Evolutionary conservation across 306 rosid genomes (phyloP).

Genomic region (Neltuma alba): DNA sequence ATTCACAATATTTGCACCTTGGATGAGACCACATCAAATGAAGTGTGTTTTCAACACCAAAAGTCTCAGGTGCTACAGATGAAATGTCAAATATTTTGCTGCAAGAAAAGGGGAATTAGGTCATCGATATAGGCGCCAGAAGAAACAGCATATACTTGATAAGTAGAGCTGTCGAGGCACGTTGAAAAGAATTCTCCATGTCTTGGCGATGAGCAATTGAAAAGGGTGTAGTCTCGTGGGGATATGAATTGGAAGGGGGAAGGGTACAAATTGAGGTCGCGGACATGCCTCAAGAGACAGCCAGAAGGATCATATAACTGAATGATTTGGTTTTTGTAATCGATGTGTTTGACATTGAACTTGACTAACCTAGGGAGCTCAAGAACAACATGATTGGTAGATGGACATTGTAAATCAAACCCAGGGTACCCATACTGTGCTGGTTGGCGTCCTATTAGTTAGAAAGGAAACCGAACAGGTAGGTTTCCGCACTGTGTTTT

Average conservation of each 20-base stretch:
- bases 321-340: constrained; percentile 42
- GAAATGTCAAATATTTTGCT: constrained; percentile 36
- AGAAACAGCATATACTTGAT: no score
- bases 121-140: no score
- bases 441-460: constrained; percentile 22
- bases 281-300: constrained; percentile 24
- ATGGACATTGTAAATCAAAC: constrained; percentile 49
- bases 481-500: constrained; percentile 31
- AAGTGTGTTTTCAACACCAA: accelerated
- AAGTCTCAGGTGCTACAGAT: background rate
- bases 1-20: constrained; percentile 35
- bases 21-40: constrained; percentile 29
- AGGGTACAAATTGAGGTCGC: constrained; percentile 15
- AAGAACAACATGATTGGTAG: constrained; percentile 14
- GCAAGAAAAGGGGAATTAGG: constrained; percentile 3
- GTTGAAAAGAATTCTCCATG: background rate
- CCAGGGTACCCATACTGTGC: constrained; percentile 33
- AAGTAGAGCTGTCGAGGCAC: constrained; percentile 22
- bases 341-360: constrained; percentile 28
- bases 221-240: background rate
- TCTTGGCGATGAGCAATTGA: constrained; percentile 36
- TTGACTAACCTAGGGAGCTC: constrained; percentile 40
- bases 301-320: constrained; percentile 7
- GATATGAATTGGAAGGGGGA: constrained; percentile 24
- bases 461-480: constrained; percentile 44